Conservation (phyloP, 1,139 yeast species). For the Saccharomycopsis hybrid region DNA sequence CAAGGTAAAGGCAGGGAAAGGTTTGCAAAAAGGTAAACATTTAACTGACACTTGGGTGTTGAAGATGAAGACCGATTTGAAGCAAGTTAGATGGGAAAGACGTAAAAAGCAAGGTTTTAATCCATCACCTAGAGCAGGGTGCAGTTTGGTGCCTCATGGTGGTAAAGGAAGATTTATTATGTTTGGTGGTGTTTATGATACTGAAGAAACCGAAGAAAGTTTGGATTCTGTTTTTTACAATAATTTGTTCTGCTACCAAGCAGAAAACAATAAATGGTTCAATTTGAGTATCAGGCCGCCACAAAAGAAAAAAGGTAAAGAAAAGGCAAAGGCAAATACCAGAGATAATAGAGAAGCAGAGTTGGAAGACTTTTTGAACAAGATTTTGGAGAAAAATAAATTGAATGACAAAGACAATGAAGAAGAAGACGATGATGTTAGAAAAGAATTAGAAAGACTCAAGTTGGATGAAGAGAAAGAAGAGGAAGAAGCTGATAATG, state of each 20-base stretch:
- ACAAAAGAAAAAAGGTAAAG: slow-evolving; percentile 42
- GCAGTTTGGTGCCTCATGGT: slow-evolving; percentile 73
- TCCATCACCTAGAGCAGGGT: slow-evolving; percentile 92
- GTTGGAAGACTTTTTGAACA: slow-evolving; percentile 71
- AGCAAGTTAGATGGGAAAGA: slow-evolving; percentile 78
- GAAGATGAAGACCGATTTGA: slow-evolving; percentile 83
- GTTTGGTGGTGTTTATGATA: slow-evolving; percentile 95
- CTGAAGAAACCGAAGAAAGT: slow-evolving; percentile 90
- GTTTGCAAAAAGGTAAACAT: slow-evolving; percentile 88
- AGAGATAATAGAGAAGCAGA: slow-evolving; percentile 39
- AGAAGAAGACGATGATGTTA: slow-evolving; percentile 29
- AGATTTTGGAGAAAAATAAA: slow-evolving; percentile 65
- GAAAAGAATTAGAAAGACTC: slow-evolving; percentile 22
- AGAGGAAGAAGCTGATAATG: slow-evolving; percentile 36
- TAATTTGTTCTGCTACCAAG: slow-evolving; percentile 72
- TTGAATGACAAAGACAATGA: slow-evolving; percentile 43
- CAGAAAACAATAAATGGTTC: slow-evolving; percentile 87
- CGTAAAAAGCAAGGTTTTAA: slow-evolving; percentile 83
- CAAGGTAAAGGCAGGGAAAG: slow-evolving; percentile 85
- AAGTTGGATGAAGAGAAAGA: slow-evolving; percentile 26
- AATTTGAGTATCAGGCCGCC: slow-evolving; percentile 60
- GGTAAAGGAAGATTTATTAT: slow-evolving; percentile 79
- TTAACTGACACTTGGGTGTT: slow-evolving; percentile 81
- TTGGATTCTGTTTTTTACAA: slow-evolving; percentile 82
- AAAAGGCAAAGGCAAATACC: slow-evolving; percentile 33